Evolutionary conservation across 306 rosid species (phyloP).

Genomic region (Oemleria cerasiformis): DNA sequence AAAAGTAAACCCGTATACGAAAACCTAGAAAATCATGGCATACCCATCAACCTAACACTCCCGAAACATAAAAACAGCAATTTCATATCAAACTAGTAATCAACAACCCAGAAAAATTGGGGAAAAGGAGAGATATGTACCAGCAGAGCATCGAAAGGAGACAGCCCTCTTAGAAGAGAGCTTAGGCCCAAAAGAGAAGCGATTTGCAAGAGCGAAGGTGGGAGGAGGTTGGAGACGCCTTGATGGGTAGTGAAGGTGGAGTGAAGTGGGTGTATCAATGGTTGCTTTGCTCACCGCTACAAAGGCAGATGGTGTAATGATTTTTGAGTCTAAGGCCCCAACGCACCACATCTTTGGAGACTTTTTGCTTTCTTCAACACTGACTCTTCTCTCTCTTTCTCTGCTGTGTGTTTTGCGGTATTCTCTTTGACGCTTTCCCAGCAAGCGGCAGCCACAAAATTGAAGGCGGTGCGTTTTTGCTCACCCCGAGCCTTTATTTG

Average conservation of each 20-base stretch:
- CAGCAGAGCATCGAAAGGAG: conserved; percentile 65
- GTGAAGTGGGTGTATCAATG: not conserved
- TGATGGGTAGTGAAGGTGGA: conserved; percentile 23
- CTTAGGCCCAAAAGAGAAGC: conserved; percentile 25
- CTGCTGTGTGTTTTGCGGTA: not conserved
- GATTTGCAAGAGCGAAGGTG: conserved; percentile 18
- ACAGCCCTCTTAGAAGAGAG: conserved; percentile 24
- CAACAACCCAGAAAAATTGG: not conserved
- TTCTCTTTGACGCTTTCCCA: not conserved
- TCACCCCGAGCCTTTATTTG: no score
- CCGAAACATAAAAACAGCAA: not conserved
- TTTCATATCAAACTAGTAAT: not conserved
- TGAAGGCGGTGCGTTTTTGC: not conserved
- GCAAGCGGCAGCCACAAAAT: not conserved
- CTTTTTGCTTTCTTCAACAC: not conserved
- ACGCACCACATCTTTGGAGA: conserved; percentile 34
- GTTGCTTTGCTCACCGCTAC: conserved; percentile 20
- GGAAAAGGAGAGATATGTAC: conserved; percentile 26
- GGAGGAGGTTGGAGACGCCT: conserved; percentile 28
- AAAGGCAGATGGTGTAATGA: conserved; percentile 18
- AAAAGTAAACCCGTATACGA: not conserved
- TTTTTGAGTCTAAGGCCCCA: conserved; percentile 32
- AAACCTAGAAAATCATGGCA: not conserved
- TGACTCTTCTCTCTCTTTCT: not conserved
- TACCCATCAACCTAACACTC: conserved; percentile 2